Evolutionary conservation across 768 basidiomycete species (phyloP).

Genomic region (Mycena galopus): DNA sequence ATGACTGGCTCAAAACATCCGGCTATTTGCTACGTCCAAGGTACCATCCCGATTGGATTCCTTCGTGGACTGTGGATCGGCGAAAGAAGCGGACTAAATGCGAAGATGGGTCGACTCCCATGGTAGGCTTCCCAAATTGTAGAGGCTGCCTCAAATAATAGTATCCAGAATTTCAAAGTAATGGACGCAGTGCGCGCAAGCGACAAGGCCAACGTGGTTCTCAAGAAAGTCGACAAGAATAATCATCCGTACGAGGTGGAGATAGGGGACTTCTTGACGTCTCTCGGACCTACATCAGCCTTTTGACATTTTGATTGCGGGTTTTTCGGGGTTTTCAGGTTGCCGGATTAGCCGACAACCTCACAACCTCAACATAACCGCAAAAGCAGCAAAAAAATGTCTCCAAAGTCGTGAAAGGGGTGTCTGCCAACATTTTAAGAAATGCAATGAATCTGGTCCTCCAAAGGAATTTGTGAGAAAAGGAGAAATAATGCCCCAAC

Average conservation of each 20-base stretch:
- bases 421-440: no score
- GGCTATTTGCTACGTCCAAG: slow-evolving; percentile 52
- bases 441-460: no score
- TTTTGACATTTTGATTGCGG: no score
- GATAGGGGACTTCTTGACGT: slow-evolving; percentile 43
- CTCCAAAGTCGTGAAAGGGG: no score
- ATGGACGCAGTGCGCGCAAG: slow-evolving; percentile 44
- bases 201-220: slow-evolving; percentile 47
- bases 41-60: slow-evolving; percentile 48
- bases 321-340: no score
- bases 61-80: slow-evolving; percentile 48
- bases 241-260: slow-evolving; percentile 43
- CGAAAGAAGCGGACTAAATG: not conserved
- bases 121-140: not conserved
- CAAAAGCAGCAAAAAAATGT: no score
- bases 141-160: not conserved
- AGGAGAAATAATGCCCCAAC: no score
- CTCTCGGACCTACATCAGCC: no score
- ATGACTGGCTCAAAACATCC: slow-evolving; percentile 43
- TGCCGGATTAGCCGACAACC: no score
- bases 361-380: no score
- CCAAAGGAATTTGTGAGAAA: no score
- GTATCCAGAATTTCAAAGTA: slow-evolving; percentile 2
- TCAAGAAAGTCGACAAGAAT: not conserved
- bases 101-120: slow-evolving; percentile 20